Conservation (phyloP, 345 rosid genomes). For the Salix brachista region DNA sequence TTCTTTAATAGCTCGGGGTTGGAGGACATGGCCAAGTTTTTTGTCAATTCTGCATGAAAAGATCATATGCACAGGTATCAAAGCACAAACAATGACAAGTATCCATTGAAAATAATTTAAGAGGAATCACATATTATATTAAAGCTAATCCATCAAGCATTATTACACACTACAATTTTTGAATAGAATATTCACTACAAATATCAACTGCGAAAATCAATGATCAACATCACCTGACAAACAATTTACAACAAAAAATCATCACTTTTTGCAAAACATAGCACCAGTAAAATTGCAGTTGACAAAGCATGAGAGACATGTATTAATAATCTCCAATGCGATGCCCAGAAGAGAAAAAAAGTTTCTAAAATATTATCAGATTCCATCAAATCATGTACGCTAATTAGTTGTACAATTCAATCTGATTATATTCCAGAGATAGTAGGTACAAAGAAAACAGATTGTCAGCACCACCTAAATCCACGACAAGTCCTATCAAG, state of each 20-base stretch:
- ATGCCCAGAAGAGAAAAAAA: background rate
- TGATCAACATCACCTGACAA: background rate
- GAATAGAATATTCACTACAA: background rate
- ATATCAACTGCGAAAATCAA: no score
- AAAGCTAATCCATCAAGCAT: conserved; percentile 13
- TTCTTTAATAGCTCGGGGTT: conserved; percentile 53
- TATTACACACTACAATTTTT: background rate
- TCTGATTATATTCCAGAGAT: no score
- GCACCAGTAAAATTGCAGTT: background rate
- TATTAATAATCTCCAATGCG: background rate
- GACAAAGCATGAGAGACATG: background rate
- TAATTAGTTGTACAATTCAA: no score
- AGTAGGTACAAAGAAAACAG: background rate
- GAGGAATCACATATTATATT: background rate
- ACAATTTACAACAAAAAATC: background rate
- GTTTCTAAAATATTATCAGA: background rate
- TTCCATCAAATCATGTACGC: background rate
- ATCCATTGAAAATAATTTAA: background rate
- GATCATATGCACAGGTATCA: conserved; percentile 9
- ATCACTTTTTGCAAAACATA: background rate
- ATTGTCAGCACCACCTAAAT: background rate
- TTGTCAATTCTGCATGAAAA: conserved; percentile 61
- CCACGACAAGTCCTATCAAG: conserved; percentile 3
- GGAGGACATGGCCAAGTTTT: conserved; percentile 45
- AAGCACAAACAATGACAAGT: background rate